phyloP scores from a whole-genome alignment of 163 green algal species.

The Scenedesmus sp. region DNA sequence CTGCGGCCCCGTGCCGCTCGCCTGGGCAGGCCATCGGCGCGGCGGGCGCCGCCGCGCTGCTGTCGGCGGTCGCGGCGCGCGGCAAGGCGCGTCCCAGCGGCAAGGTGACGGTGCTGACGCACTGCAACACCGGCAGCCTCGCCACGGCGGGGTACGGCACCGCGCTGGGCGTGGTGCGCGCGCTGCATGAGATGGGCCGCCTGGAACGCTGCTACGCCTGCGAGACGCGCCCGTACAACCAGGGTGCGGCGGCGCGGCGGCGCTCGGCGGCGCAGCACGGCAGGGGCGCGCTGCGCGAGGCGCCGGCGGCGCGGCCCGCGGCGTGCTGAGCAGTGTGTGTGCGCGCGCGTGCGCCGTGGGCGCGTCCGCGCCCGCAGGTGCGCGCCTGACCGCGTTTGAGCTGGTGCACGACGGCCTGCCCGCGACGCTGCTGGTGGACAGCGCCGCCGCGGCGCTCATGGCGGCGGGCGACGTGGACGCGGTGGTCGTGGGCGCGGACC shows the following conservation, averaged over 20 bases:
- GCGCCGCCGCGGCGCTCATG: constrained; percentile 88
- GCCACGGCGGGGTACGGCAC: constrained; percentile 93
- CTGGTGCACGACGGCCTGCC: constrained; percentile 92
- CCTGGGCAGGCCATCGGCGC: constrained; percentile 83
- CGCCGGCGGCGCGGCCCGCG: too few species aligned
- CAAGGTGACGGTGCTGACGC: constrained; percentile 82
- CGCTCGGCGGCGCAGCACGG: too few species aligned
- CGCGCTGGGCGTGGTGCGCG: constrained; percentile 88
- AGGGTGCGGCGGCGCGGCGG: constrained; percentile 79
- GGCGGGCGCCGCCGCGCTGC: constrained; percentile 78
- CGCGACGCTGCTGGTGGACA: constrained; percentile 92
- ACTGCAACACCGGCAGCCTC: constrained; percentile 98
- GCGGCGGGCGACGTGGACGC: constrained; percentile 71
- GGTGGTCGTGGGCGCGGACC: constrained; percentile 94
- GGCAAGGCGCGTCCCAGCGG: constrained; percentile 57
- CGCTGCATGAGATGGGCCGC: constrained; percentile 71
- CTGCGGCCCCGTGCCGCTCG: too few species aligned
- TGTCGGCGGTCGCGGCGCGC: constrained; percentile 61
- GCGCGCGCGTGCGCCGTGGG: too few species aligned
- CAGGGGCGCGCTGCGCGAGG: too few species aligned
- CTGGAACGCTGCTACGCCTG: constrained; percentile 88
- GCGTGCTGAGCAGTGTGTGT: too few species aligned
- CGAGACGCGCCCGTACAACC: constrained; percentile 97
- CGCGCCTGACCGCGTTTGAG: constrained; percentile 96
- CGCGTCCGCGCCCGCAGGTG: too few species aligned